Percentiles rank a stretch among this genome's conserved stretches.
These are phyloP conservation scores for Cladobotryum mycophilum DNA, from an alignment of 2,329 filamentous ascomycete genomes.

Conservation along the genomic window DNA sequence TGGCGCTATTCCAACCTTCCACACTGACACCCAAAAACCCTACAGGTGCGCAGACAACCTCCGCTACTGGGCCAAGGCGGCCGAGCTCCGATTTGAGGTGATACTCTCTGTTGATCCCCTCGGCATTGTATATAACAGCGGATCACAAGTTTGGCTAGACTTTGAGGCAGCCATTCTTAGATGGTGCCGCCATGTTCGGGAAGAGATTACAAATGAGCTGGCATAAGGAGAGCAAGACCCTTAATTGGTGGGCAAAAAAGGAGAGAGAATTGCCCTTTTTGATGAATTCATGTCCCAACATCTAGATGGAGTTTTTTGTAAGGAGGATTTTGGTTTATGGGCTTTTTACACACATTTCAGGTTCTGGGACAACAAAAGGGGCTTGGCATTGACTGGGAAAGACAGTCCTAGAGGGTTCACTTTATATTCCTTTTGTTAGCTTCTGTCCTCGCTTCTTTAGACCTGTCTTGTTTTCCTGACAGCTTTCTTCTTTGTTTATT, in stretches of 20 bases:
- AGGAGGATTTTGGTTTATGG: neutral
- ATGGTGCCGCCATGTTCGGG: conserved; percentile 78
- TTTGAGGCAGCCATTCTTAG: conserved; percentile 78
- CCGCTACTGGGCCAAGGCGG: conserved; percentile 92
- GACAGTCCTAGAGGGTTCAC: neutral
- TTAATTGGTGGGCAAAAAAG: neutral
- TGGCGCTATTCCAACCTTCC: conserved; percentile 80
- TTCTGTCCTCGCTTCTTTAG: neutral
- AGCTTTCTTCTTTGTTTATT: neutral
- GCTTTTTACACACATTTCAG: conserved; percentile 4
- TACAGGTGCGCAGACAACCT: conserved; percentile 93
- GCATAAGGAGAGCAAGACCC: neutral
- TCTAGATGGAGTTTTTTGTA: conserved; percentile 7
- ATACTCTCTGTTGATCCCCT: conserved; percentile 78
- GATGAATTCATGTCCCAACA: conserved; percentile 11
- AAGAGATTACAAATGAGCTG: conserved; percentile 72
- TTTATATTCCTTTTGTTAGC: neutral
- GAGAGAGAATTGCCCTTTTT: neutral
- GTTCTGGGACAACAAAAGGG: neutral
- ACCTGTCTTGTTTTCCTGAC: neutral
- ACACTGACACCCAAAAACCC: conserved; percentile 89
- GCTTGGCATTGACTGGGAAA: neutral
- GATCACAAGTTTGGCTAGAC: conserved; percentile 64
- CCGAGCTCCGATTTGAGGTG: conserved; percentile 88
- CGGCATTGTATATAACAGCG: conserved; percentile 72